Conservation (phyloP, 306 rosid species). For the Gastrolobium bilobum region DNA sequence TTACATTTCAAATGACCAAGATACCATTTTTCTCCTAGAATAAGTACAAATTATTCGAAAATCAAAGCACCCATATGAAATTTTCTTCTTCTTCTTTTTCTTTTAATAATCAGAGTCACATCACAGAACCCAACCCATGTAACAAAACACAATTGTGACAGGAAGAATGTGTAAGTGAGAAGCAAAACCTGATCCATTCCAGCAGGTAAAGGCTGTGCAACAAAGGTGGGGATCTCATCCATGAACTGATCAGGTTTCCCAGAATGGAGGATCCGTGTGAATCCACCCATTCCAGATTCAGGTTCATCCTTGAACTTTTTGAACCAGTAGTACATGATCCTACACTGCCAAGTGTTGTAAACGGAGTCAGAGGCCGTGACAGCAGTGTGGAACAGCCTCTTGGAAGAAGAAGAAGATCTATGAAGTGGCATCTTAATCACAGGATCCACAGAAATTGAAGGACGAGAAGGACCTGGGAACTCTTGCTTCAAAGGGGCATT, state of each 20-base stretch:
- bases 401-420: conserved; percentile 40
- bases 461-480: conserved; percentile 84
- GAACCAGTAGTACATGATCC: conserved; percentile 95
- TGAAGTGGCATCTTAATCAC: conserved; percentile 86
- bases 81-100: not conserved
- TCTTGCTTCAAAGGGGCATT: conserved; percentile 85
- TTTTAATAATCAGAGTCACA: not conserved
- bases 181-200: conserved; percentile 88
- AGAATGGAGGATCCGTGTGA: conserved; percentile 90
- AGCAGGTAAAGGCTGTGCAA: conserved; percentile 96
- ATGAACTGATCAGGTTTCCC: conserved; percentile 82
- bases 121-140: not conserved
- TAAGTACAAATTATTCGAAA: not conserved
- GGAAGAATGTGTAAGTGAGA: not conserved
- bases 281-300: conserved; percentile 93
- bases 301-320: conserved; percentile 67
- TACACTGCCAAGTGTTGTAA: conserved; percentile 97
- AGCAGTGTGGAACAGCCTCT: conserved; percentile 89
- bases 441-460: conserved; percentile 71
- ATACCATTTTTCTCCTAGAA: conserved; percentile 1
- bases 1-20: not conserved
- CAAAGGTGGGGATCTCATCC: conserved; percentile 97
- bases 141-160: not conserved
- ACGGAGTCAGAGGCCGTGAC: conserved; percentile 94
- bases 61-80: not conserved